phyloP scores from a whole-genome alignment of 2,329 filamentous ascomycete genomes.

The Xylariaceae sp. region DNA sequence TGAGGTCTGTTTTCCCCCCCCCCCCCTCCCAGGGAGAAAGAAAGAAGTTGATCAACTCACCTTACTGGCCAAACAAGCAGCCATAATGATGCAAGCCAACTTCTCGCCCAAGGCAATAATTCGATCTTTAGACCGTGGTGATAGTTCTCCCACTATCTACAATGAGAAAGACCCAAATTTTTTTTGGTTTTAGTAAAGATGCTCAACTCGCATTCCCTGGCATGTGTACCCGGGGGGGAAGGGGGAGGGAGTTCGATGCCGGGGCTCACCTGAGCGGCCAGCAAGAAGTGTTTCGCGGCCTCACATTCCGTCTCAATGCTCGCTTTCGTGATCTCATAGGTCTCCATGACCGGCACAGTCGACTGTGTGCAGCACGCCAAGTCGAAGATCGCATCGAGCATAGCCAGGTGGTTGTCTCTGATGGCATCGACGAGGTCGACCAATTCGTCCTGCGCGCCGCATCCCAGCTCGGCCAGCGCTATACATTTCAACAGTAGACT shows the following conservation, averaged over 20 bases:
- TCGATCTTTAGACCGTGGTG: conserved; percentile 45
- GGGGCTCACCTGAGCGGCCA: conserved; percentile 43
- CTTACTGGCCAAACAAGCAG: conserved; percentile 27
- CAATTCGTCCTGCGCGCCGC: conserved; percentile 32
- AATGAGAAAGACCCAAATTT: conserved; percentile 5
- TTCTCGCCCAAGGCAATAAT: conserved; percentile 40
- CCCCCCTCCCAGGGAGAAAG: too few species aligned
- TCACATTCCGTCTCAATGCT: conserved; percentile 45
- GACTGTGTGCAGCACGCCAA: conserved; percentile 5
- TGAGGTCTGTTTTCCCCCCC: too few species aligned
- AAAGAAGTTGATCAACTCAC: conserved; percentile 17
- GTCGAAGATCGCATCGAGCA: conserved; percentile 25
- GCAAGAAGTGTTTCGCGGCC: conserved; percentile 43
- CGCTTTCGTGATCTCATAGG: conserved; percentile 36
- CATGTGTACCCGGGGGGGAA: too few species aligned
- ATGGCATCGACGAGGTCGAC: conserved; percentile 46
- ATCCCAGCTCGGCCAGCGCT: conserved; percentile 20
- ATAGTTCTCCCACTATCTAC: conserved; percentile 43
- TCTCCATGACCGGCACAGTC: conserved; percentile 20
- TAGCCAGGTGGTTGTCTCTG: conserved; percentile 44
- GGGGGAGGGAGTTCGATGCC: neutral
- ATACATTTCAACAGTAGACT: conserved; percentile 37
- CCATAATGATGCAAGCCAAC: conserved; percentile 29
- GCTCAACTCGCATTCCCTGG: too few species aligned
- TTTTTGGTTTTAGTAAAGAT: conserved; percentile 2